These are phyloP conservation scores for Pisolithus thermaeus DNA, from an alignment of 1,284 basidiomycete species.

Conservation along the genomic window DNA sequence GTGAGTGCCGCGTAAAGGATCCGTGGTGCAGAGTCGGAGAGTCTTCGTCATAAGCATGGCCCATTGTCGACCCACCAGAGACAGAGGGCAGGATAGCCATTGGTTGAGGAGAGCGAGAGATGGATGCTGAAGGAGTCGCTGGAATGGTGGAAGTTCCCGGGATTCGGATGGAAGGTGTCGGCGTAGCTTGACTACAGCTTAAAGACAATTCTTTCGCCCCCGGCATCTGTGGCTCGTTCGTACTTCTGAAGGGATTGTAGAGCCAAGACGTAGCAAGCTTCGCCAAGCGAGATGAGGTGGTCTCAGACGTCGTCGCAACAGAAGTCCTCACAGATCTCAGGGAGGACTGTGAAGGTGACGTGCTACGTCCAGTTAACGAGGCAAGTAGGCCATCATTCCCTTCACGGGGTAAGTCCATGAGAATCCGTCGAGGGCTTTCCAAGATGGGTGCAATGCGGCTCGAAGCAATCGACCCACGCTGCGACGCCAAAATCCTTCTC, in stretches of 20 bases:
- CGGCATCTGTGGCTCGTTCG: conserved; percentile 56
- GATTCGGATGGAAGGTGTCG: conserved; percentile 26
- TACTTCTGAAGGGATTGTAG: conserved; percentile 65
- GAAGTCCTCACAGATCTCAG: conserved; percentile 47
- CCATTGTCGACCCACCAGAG: conserved; percentile 36
- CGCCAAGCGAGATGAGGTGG: conserved; percentile 37
- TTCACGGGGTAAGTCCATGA: conserved; percentile 46
- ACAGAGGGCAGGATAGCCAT: conserved; percentile 50
- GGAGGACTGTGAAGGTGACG: conserved; percentile 70
- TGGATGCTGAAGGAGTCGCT: conserved; percentile 22
- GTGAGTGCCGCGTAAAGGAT: conserved; percentile 50
- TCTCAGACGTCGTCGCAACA: conserved; percentile 18
- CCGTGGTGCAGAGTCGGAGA: conserved; percentile 35
- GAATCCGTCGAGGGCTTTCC: conserved; percentile 54
- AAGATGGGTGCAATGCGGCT: conserved; percentile 56
- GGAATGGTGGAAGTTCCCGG: conserved; percentile 25
- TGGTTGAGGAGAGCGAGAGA: conserved; percentile 40
- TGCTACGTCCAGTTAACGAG: conserved; percentile 32
- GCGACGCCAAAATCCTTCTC: conserved; percentile 34
- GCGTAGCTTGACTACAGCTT: conserved; percentile 24
- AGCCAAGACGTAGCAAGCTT: conserved; percentile 70
- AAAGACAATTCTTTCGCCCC: conserved; percentile 42
- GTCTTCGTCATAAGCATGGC: conserved; percentile 55
- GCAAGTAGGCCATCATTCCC: conserved; percentile 30
- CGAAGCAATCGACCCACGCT: conserved; percentile 41